A percentile compares a stretch with the other conserved stretches of the same genome.
phyloP scores from a whole-genome alignment of 768 basidiomycete species.

The Hysterangium stoloniferum region DNA sequence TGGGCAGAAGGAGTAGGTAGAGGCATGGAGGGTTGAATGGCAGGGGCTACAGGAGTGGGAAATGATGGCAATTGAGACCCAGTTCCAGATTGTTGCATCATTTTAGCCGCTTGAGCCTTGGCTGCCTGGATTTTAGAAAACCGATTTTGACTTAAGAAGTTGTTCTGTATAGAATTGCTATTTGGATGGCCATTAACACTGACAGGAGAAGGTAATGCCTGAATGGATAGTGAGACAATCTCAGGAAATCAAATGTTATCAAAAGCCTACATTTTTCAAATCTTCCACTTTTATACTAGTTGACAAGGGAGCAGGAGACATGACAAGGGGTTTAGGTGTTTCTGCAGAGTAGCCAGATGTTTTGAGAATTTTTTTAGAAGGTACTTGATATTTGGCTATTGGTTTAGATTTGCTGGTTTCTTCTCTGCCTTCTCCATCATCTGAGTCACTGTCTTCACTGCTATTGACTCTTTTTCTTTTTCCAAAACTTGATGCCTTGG shows the following conservation, averaged over 20 bases:
- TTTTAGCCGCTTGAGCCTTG: neutral
- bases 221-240: neutral
- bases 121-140: neutral
- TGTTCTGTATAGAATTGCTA: neutral
- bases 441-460: neutral
- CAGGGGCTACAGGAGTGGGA: neutral
- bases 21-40: neutral
- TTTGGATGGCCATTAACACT: neutral
- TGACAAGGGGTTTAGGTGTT: neutral
- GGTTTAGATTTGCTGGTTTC: neutral
- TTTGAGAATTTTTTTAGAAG: neutral
- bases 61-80: neutral
- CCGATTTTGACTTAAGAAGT: neutral
- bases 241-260: too few relatives aligned
- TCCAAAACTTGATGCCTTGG: neutral
- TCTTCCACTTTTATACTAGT: too few relatives aligned
- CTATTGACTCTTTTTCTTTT: neutral
- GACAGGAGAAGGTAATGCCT: neutral
- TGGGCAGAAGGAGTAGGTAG: neutral
- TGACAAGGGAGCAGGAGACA: too few relatives aligned
- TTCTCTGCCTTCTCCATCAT: neutral
- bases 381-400: neutral
- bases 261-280: too few relatives aligned
- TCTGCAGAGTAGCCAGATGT: neutral
- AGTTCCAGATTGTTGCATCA: neutral